A percentile compares a stretch with the other conserved stretches of the same genome.
Conservation (phyloP, 306 rosid genomes). For the Trifolium fragiferum region DNA sequence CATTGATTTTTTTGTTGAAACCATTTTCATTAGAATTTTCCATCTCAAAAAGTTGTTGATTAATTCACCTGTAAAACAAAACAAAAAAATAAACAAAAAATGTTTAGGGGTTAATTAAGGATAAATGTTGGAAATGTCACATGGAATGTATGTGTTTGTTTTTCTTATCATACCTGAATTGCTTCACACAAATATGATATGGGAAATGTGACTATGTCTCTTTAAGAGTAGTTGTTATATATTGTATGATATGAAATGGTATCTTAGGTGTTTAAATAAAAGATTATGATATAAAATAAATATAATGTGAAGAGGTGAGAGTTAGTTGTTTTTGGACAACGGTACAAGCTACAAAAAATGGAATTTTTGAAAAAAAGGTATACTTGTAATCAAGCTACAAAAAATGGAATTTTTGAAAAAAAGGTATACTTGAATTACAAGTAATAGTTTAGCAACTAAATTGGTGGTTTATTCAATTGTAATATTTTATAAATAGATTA, state of each 20-base stretch:
- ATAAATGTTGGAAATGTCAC: constrained; percentile 36
- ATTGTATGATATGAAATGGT: constrained; percentile 41
- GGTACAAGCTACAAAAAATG: constrained; percentile 37
- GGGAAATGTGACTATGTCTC: constrained; percentile 25
- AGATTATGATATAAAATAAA: constrained; percentile 29
- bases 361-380: background rate
- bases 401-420: constrained; percentile 1
- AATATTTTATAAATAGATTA: background rate
- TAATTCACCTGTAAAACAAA: constrained; percentile 25
- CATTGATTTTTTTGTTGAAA: constrained; percentile 45
- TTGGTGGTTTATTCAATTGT: background rate
- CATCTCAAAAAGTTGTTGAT: constrained; percentile 44
- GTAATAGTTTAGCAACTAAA: background rate
- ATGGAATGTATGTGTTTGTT: constrained; percentile 36
- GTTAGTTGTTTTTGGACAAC: constrained; percentile 46
- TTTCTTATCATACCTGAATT: constrained; percentile 43
- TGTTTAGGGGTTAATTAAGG: constrained; percentile 8
- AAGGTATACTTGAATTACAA: background rate
- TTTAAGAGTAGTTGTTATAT: constrained; percentile 34
- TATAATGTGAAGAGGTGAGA: constrained; percentile 49
- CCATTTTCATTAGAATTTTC: constrained; percentile 41
- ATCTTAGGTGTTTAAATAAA: constrained; percentile 5
- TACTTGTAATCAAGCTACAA: constrained; percentile 38
- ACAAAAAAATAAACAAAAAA: constrained; percentile 12
- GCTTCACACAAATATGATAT: constrained; percentile 35